Evolutionary conservation across 805 yeast species (phyloP), one percentile per base, ranked within the genome.

Genomic region (Ogataea ramenticola): DNA sequence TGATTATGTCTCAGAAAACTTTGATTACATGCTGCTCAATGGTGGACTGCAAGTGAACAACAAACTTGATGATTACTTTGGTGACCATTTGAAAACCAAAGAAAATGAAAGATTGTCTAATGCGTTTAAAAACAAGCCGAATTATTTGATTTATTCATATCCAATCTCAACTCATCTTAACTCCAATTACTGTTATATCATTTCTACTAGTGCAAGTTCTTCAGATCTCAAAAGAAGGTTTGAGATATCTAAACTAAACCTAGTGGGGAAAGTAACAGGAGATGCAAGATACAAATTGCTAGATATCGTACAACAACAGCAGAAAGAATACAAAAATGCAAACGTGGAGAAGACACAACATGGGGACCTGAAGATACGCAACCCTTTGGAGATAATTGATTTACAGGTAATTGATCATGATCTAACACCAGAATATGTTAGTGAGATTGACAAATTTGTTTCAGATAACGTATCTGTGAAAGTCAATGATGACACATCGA

Each of bases 401-500:
- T 29, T 29, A 10, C 15, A 29, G 4, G 12, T 16, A 16, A 16
- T 32, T 15, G 22, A 16, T 19, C 6, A 16, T 15, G 39, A 21
- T 16, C 4, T 16, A 3, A 30, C 14, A 4, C 15, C 11, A 4
- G 20, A n/a, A 6, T 7, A 19, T 19, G 22, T 10, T 5, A 36
- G 21, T 7, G 39, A 36, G n/a, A 9, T 24, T 12, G 15, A 36
- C 5, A n/a, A n/a, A 5, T 10, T 15, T 14, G 16, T 36, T 3
- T 14, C 10, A 30, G 32, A 29, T 4, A 29, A 29, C 7, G n/a
- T 24, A 6, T 10, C 27, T 6, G 27, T 10, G 10, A 24, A 6
- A 6, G 10, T 10, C 6, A 24, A 39, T 34, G 39, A 40, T 36
- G 44, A 50, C 38, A 19, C 42, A 36, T 21, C 16, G 35, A 36